Conservation (phyloP, 345 rosid genomes). For the Bruguiera parviflora region DNA sequence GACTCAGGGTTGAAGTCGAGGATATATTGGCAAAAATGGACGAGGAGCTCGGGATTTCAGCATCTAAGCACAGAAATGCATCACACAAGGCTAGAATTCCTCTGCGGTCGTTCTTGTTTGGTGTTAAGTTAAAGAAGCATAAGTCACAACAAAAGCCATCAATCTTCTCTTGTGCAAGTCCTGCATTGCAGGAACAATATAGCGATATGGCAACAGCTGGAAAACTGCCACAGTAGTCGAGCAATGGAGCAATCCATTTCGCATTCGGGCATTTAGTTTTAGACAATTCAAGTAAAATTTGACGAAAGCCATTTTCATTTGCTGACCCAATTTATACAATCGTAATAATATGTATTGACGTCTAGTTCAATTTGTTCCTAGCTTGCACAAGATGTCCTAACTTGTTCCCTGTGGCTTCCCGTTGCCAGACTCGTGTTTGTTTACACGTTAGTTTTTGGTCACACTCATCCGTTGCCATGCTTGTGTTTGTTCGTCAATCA, state of each 20-base stretch:
- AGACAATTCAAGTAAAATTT: not conserved
- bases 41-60: slow-evolving; percentile 44
- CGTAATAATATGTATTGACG: not conserved
- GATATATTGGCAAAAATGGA: slow-evolving; percentile 44
- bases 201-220: slow-evolving; percentile 24
- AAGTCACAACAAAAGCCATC: slow-evolving; percentile 43
- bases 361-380: slow-evolving; percentile 14
- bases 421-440: slow-evolving; percentile 20
- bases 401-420: not conserved
- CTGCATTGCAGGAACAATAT: slow-evolving; percentile 47
- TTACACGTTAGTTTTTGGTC: slow-evolving; percentile 21
- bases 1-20: slow-evolving; percentile 50
- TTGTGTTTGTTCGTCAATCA: slow-evolving; percentile 1
- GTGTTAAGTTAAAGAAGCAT: slow-evolving; percentile 67
- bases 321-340: not conserved
- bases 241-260: not conserved
- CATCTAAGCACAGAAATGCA: slow-evolving; percentile 27
- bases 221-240: not conserved
- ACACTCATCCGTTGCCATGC: slow-evolving; percentile 11
- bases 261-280: not conserved
- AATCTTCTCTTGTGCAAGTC: slow-evolving; percentile 59
- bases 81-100: slow-evolving; percentile 51
- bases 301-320: not conserved
- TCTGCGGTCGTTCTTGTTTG: slow-evolving; percentile 80
- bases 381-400: slow-evolving; percentile 18